A percentile compares a stretch with the other conserved stretches of the same genome.
Evolutionary conservation across 441 rosid species (phyloP).

Genomic region (Syzygium malaccense): DNA sequence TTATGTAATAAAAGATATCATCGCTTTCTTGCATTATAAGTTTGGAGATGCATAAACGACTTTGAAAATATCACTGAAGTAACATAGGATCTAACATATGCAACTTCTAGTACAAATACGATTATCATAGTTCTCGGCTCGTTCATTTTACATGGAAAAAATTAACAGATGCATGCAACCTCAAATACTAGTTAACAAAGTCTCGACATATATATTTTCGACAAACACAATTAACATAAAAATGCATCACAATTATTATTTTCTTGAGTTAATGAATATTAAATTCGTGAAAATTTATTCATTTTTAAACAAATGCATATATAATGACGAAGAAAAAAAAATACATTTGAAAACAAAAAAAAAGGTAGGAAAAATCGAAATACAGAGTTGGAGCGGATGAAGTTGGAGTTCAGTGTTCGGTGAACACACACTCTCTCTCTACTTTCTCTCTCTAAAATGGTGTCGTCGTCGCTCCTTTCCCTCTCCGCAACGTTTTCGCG

Average conservation of each 20-base stretch:
- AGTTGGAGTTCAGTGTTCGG: neutral
- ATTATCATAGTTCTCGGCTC: neutral
- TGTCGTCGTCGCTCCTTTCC: neutral
- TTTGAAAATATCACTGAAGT: no score
- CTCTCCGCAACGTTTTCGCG: constrained; percentile 39
- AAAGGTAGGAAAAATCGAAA: neutral
- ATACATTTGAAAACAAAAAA: neutral
- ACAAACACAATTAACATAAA: neutral
- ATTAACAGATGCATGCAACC: neutral
- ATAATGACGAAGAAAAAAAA: neutral
- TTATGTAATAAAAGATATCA: no score
- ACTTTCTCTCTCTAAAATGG: neutral
- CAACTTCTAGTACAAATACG: neutral
- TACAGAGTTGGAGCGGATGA: neutral
- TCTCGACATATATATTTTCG: neutral
- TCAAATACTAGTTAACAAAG: neutral
- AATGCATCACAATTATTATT: neutral
- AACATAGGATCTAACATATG: no score
- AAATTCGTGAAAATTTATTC: neutral
- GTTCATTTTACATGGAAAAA: neutral
- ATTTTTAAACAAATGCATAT: neutral
- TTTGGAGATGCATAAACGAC: no score
- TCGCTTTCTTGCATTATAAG: no score
- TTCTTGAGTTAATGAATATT: neutral
- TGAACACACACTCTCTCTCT: neutral